These are phyloP conservation scores for Tetrapisispora nanseiensis DNA, from an alignment of 805 yeast species.

Conservation along the genomic window DNA sequence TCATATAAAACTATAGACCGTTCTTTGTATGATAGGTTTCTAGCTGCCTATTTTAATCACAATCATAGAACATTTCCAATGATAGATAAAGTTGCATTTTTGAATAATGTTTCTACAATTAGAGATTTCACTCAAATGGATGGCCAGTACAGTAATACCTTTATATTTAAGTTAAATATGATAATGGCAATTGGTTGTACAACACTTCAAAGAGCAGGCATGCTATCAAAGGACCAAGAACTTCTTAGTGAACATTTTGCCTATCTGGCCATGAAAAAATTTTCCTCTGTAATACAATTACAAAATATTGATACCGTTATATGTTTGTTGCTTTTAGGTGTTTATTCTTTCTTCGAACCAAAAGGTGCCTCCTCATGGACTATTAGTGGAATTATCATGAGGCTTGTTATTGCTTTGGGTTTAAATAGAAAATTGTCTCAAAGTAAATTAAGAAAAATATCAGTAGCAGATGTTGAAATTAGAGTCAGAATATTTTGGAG, in stretches of 20 bases:
- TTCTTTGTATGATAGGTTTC: slow-evolving; percentile 29
- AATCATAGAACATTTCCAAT: slow-evolving; percentile 38
- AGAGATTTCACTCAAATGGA: slow-evolving; percentile 20
- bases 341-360: slow-evolving; percentile 43
- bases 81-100: slow-evolving; percentile 32
- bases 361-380: slow-evolving; percentile 44
- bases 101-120: slow-evolving; percentile 26
- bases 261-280: slow-evolving; percentile 33
- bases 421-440: slow-evolving; percentile 33
- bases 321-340: slow-evolving; percentile 36
- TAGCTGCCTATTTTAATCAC: slow-evolving; percentile 38
- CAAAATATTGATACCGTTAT: slow-evolving; percentile 35
- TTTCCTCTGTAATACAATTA: slow-evolving; percentile 31
- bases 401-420: slow-evolving; percentile 38
- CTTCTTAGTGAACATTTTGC: slow-evolving; percentile 34
- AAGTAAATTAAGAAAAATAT: slow-evolving; percentile 23
- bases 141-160: slow-evolving; percentile 16
- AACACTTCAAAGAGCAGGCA: slow-evolving; percentile 35
- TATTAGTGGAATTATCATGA: slow-evolving; percentile 37
- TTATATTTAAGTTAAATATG: slow-evolving; percentile 41
- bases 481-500: slow-evolving; percentile 41
- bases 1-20: slow-evolving; percentile 25
- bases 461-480: slow-evolving; percentile 33
- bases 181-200: slow-evolving; percentile 48
- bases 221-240: slow-evolving; percentile 29